Evolutionary conservation across 208 protist genomes (phyloP).

Genomic region (Zelonia costaricensis): DNA sequence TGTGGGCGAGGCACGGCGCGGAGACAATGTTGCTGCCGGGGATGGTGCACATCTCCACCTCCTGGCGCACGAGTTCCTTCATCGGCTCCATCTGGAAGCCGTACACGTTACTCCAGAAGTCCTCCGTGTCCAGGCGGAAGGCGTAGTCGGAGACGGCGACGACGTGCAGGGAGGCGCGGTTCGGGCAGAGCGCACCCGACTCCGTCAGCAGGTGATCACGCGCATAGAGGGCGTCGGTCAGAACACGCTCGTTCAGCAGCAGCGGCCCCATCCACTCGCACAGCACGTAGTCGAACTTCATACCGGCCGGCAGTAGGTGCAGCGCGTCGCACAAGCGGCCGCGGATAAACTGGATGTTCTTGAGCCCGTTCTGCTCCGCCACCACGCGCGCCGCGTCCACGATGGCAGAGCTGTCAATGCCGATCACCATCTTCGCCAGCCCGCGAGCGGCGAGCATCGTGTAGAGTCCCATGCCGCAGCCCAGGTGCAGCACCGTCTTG

Average conservation of each 20-base stretch:
- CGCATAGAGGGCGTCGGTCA: conserved; percentile 79
- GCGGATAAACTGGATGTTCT: conserved; percentile 81
- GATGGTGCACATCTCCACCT: conserved; percentile 83
- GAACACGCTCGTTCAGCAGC: conserved; percentile 77
- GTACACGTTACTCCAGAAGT: conserved; percentile 94
- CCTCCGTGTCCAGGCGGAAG: conserved; percentile 84
- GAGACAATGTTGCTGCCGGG: conserved; percentile 77
- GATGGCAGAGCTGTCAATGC: conserved; percentile 79
- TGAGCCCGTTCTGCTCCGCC: conserved; percentile 76
- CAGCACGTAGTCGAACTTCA: conserved; percentile 87
- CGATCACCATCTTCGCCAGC: conserved; percentile 77
- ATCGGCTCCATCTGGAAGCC: conserved; percentile 92
- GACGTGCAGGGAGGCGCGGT: conserved; percentile 83
- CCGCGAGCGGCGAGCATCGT: conserved; percentile 82
- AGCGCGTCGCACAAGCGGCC: conserved; percentile 69
- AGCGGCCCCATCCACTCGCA: conserved; percentile 92
- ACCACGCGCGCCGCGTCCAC: conserved; percentile 80
- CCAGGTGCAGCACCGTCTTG: conserved; percentile 88
- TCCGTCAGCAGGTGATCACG: conserved; percentile 72
- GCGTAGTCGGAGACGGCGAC: conserved; percentile 82
- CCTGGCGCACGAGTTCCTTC: conserved; percentile 80
- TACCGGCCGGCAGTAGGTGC: conserved; percentile 53
- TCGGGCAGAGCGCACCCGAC: conserved; percentile 80
- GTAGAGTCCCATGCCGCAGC: conserved; percentile 87
- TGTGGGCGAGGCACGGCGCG: conserved; percentile 56